These are phyloP conservation scores for Aureobasidium sp. DNA, from an alignment of 2,329 filamentous ascomycete genomes.

Conservation along the genomic window DNA sequence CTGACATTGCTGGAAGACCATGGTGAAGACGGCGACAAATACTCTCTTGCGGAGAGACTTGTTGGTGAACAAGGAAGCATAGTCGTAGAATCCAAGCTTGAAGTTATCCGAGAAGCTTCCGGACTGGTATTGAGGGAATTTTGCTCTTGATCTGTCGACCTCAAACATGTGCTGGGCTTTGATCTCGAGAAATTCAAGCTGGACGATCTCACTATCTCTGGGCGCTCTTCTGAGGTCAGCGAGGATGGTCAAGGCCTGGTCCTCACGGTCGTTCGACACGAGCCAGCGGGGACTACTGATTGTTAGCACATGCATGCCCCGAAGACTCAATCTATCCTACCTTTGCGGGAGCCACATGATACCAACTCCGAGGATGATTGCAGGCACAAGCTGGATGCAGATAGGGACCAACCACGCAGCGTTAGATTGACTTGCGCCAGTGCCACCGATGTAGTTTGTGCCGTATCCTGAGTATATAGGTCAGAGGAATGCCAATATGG, in stretches of 20 bases:
- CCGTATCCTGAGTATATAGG: conserved; percentile 17
- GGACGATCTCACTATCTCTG: conserved; percentile 19
- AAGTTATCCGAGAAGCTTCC: conserved; percentile 12
- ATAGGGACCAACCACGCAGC: conserved; percentile 65
- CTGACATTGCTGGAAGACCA: conserved; percentile 13
- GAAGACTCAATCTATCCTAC: neutral
- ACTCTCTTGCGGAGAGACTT: conserved; percentile 12
- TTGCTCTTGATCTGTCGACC: conserved; percentile 17
- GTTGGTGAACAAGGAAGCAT: conserved; percentile 15
- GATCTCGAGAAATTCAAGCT: conserved; percentile 26
- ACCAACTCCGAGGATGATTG: conserved; percentile 56
- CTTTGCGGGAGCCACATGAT: conserved; percentile 47
- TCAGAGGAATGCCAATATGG: neutral
- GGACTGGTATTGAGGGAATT: conserved; percentile 32
- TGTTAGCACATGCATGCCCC: neutral
- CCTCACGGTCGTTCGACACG: conserved; percentile 21
- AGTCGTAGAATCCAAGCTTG: conserved; percentile 10
- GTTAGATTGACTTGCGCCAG: conserved; percentile 20
- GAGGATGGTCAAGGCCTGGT: conserved; percentile 20
- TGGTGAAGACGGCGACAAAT: conserved; percentile 11
- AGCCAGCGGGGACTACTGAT: conserved; percentile 23
- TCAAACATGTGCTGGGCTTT: conserved; percentile 23
- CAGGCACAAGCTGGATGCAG: conserved; percentile 61
- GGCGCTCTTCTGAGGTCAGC: conserved; percentile 21
- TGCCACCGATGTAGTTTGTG: conserved; percentile 26